These are phyloP conservation scores for Fragilaria radians DNA, from an alignment of 108 stramenopile species.

Conservation along the genomic window DNA sequence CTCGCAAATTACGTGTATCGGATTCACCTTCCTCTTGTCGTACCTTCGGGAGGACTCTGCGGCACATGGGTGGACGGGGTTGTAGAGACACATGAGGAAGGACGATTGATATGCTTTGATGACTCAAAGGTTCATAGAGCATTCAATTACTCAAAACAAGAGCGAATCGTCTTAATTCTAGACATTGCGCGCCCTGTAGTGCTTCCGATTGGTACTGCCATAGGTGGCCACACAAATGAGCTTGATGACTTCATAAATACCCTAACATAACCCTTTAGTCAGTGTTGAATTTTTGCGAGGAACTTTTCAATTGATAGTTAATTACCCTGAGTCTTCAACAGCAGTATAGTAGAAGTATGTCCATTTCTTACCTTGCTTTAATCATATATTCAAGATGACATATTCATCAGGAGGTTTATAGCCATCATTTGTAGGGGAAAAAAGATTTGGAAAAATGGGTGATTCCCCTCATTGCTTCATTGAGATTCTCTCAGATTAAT, in stretches of 20 bases:
- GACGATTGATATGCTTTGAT: conserved; percentile 84
- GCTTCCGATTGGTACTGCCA: conserved; percentile 80
- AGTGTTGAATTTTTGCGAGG: too few relatives aligned
- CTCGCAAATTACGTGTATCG: conserved; percentile 94
- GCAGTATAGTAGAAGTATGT: too few relatives aligned
- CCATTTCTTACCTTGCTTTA: too few relatives aligned
- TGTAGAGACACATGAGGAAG: conserved; percentile 77
- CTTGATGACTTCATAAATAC: conserved; percentile 80
- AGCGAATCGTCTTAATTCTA: conserved; percentile 88
- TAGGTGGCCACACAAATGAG: conserved; percentile 89
- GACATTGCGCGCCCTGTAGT: conserved; percentile 79
- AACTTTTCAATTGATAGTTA: too few relatives aligned
- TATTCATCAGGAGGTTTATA: too few relatives aligned
- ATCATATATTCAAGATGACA: too few relatives aligned
- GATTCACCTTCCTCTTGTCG: conserved; percentile 84
- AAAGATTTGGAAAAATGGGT: too few relatives aligned
- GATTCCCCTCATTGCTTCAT: too few relatives aligned
- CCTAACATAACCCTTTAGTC: background rate
- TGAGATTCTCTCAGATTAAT: too few relatives aligned
- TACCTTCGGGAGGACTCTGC: conserved; percentile 69
- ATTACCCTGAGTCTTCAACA: too few relatives aligned
- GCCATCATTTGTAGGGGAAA: too few relatives aligned
- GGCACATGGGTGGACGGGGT: conserved; percentile 96
- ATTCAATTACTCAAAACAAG: conserved; percentile 69
- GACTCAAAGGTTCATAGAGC: conserved; percentile 94